Evolutionary conservation across 495 filamentous ascomycete genomes (phyloP), one percentile per base, ranked within the genome.

Genomic region (Physcia stellaris): DNA sequence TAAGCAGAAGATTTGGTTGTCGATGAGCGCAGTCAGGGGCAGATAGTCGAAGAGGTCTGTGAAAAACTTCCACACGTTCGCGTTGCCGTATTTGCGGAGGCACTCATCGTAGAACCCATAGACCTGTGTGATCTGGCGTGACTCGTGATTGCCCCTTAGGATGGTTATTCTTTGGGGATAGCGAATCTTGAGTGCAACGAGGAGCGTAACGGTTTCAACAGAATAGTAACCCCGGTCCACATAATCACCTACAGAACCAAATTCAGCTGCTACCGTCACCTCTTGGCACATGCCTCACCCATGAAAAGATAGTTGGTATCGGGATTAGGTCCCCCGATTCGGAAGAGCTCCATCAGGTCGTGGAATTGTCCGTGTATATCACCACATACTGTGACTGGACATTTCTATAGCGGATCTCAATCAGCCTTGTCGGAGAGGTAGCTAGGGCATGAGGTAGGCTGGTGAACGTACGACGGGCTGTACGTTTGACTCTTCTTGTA

Each of bases 1-100:
- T 37, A 98, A 77, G 65, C 90, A 98, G 76, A 98, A 98, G 60
- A 98, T 98, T 69, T 98, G 90, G 64, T 94, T 95, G 64, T 98
- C 88, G 65, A 98, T 98, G 46, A 98, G 75, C 43, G 90, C 90
- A 46, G 90, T 98, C 55, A 98, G 79, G 47, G 90, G 90, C 28
- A 98, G 85, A 64, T 87, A 98, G 66, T 98, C 90, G 68, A 98
- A 96, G 24, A 98, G 77, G 58, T 98, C 90, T 50, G 90, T 96
- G 62, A 96, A 98, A 66, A 83, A 95, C 71, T 94, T 95, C 90
- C 90, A 98, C 47, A 98, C 90, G 56, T 95, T 96, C 45, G 90
- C 90, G 56, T 94, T 95, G 62, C 87, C 87, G 53, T 95, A 95
- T 68, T 95, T 95, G 53, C 87, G 80, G 36, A 95, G 72, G 57